A percentile compares a stretch with the other conserved stretches of the same genome.
Conservation (phyloP, 345 rosid genomes). For the Populus ilicifolia region DNA sequence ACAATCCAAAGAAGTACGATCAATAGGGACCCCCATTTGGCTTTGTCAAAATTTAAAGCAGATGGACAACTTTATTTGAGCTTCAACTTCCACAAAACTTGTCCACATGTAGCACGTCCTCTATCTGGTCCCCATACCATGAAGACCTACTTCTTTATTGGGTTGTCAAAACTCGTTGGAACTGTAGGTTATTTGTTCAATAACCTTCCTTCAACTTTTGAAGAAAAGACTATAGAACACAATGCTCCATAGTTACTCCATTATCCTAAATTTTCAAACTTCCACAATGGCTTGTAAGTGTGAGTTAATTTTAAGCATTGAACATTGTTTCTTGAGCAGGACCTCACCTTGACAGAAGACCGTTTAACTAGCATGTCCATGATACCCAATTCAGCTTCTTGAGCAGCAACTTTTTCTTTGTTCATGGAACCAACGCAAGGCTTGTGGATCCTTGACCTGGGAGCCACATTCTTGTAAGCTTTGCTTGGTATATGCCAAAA, state of each 20-base stretch:
- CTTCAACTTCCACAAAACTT: neutral
- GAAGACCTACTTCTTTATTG: neutral
- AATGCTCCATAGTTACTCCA: neutral
- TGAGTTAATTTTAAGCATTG: neutral
- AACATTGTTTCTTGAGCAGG: neutral
- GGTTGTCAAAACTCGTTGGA: neutral
- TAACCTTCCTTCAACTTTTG: neutral
- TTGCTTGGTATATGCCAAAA: slow-evolving; percentile 94
- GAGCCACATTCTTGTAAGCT: slow-evolving; percentile 75
- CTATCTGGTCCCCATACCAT: neutral
- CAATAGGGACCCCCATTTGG: slow-evolving; percentile 1
- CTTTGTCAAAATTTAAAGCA: neutral
- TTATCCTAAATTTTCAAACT: neutral
- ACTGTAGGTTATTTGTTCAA: neutral
- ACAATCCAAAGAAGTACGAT: slow-evolving; percentile 11
- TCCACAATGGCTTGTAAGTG: neutral
- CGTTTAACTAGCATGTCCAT: slow-evolving; percentile 53
- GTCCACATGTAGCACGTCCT: neutral
- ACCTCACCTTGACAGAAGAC: slow-evolving; percentile 67
- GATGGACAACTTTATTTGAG: neutral
- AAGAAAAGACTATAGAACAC: neutral
- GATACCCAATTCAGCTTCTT: slow-evolving; percentile 71
- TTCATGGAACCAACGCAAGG: slow-evolving; percentile 90
- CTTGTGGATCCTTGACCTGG: slow-evolving; percentile 39
- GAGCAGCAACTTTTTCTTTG: slow-evolving; percentile 70